Evolutionary conservation across 1,284 basidiomycete species (phyloP).

Genomic region (Schizophyllum commune): DNA sequence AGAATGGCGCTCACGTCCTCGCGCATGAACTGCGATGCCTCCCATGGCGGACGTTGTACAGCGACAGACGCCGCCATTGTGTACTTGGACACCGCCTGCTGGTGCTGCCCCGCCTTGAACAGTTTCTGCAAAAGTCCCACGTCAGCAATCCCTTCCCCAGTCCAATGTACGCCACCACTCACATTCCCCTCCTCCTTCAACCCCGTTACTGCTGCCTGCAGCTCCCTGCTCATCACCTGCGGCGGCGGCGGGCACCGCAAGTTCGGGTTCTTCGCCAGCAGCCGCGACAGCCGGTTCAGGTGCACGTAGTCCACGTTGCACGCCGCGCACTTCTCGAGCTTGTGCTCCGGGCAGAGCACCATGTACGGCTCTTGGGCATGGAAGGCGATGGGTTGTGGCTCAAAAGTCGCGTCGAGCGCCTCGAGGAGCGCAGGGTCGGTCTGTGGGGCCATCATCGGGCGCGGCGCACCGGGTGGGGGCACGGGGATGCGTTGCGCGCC

Average conservation of each 20-base stretch:
- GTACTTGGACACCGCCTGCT: constrained; percentile 79
- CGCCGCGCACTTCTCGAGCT: constrained; percentile 59
- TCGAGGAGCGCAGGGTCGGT: constrained; percentile 68
- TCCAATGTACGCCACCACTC: constrained; percentile 14
- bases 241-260: constrained; percentile 78
- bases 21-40: constrained; percentile 71
- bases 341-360: constrained; percentile 57
- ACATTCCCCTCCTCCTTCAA: constrained; percentile 92
- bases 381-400: constrained; percentile 50
- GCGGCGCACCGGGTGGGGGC: constrained; percentile 27
- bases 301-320: constrained; percentile 66
- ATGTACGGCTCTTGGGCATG: constrained; percentile 41
- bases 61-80: constrained; percentile 80
- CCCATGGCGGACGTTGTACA: constrained; percentile 84
- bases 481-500: constrained; percentile 9
- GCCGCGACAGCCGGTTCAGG: constrained; percentile 67
- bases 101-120: constrained; percentile 71
- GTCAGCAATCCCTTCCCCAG: neutral
- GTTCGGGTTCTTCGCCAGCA: constrained; percentile 64
- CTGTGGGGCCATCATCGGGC: constrained; percentile 34
- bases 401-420: constrained; percentile 65
- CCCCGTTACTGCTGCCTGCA: constrained; percentile 63
- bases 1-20: constrained; percentile 88
- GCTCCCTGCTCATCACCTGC: constrained; percentile 66
- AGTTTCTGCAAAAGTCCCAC: constrained; percentile 41